phyloP scores from a whole-genome alignment of 2,329 filamentous ascomycete species.

The Alternaria viburni region DNA sequence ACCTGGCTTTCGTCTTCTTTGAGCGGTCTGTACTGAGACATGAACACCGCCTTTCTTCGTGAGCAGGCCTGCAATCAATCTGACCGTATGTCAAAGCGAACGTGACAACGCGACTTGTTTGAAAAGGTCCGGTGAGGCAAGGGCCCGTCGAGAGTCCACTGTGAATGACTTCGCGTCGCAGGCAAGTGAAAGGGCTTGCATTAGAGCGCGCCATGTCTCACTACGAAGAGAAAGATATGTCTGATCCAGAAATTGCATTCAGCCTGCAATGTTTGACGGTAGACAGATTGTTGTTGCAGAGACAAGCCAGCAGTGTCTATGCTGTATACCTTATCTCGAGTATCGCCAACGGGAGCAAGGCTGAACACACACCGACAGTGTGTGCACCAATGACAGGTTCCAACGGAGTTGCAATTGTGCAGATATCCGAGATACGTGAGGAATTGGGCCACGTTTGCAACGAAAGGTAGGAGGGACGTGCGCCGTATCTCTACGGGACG shows the following conservation, averaged over 20 bases:
- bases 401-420: constrained; percentile 14
- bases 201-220: constrained; percentile 17
- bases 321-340: constrained; percentile 28
- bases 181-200: constrained; percentile 20
- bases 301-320: constrained; percentile 2
- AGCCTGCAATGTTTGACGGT: not conserved
- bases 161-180: constrained; percentile 4
- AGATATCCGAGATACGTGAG: constrained; percentile 21
- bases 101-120: constrained; percentile 28
- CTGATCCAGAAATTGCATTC: not conserved
- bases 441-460: constrained; percentile 44
- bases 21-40: constrained; percentile 41
- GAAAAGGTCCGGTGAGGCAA: constrained; percentile 26
- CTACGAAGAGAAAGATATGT: not conserved
- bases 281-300: not conserved
- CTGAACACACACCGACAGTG: constrained; percentile 22
- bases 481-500: constrained; percentile 37
- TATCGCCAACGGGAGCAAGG: constrained; percentile 22
- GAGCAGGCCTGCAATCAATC: constrained; percentile 15
- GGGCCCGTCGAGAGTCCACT: constrained; percentile 16
- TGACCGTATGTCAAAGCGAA: constrained; percentile 12
- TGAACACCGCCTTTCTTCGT: constrained; percentile 26
- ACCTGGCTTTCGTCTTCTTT: constrained; percentile 23
- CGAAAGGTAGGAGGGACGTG: constrained; percentile 33
- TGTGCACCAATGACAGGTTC: constrained; percentile 21